phyloP scores from a whole-genome alignment of 306 rosid species.

The Rubus idaeus region DNA sequence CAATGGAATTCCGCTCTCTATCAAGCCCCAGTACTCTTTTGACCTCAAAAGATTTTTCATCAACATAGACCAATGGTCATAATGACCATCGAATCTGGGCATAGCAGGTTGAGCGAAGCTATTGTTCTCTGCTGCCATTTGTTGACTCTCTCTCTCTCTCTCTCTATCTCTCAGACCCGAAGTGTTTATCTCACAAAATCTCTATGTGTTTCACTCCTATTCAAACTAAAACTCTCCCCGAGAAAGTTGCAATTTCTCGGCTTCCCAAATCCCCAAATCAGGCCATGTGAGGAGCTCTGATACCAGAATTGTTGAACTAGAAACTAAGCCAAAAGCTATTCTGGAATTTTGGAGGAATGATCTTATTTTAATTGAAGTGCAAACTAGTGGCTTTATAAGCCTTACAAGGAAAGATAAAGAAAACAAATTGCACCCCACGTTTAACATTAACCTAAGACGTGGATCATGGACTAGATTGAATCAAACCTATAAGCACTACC shows the following conservation, averaged over 20 bases:
- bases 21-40: background rate
- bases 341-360: background rate
- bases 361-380: no score
- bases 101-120: background rate
- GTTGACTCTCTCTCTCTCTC: no score
- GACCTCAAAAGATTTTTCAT: background rate
- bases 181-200: background rate
- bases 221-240: background rate
- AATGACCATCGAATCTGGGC: background rate
- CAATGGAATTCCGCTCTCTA: background rate
- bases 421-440: background rate
- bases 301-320: no score
- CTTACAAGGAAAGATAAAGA: background rate
- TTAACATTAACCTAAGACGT: background rate
- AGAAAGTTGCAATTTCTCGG: background rate
- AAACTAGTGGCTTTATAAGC: background rate
- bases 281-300: no score
- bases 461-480: background rate
- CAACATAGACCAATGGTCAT: background rate
- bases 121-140: background rate
- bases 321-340: no score
- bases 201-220: background rate
- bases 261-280: no score
- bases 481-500: background rate
- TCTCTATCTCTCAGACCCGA: background rate